Conservation (phyloP, 768 basidiomycete species). For the Agrocybe pediades region DNA sequence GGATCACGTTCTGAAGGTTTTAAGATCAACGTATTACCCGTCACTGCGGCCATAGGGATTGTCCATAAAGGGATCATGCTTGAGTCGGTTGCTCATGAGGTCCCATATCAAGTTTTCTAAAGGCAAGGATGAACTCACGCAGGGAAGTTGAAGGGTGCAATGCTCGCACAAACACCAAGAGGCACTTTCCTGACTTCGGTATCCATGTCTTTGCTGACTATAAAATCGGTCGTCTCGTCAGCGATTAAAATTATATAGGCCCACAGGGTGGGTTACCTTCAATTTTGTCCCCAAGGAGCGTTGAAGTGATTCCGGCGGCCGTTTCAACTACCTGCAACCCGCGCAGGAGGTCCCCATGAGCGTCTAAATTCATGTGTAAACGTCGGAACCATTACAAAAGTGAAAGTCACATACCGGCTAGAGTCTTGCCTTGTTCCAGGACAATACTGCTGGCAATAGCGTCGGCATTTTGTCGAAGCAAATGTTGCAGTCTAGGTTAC, state of each 20-base stretch:
- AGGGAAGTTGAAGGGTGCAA: constrained; percentile 90
- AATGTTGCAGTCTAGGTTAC: constrained; percentile 75
- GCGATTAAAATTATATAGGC: neutral
- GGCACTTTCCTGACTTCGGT: constrained; percentile 84
- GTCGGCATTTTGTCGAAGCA: constrained; percentile 84
- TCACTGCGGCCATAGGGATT: constrained; percentile 84
- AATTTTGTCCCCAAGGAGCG: constrained; percentile 86
- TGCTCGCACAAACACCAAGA: constrained; percentile 85
- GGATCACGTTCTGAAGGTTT: constrained; percentile 98
- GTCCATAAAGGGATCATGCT: constrained; percentile 98
- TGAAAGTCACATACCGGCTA: constrained; percentile 54
- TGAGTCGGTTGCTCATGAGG: too few relatives aligned
- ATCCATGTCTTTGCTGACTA: constrained; percentile 96
- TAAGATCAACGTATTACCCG: constrained; percentile 91
- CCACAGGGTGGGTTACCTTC: constrained; percentile 61
- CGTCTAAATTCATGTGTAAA: constrained; percentile 52
- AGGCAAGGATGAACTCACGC: constrained; percentile 74
- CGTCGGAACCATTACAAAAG: neutral
- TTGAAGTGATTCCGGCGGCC: constrained; percentile 79
- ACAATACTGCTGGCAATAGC: constrained; percentile 89
- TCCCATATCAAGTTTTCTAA: too few relatives aligned
- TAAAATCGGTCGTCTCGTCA: neutral
- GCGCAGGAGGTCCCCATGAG: constrained; percentile 91
- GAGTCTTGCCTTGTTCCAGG: constrained; percentile 94
- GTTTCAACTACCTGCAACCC: constrained; percentile 89